Conservation (phyloP, 2,329 filamentous ascomycete species). For the Furcasterigmium sp. region DNA sequence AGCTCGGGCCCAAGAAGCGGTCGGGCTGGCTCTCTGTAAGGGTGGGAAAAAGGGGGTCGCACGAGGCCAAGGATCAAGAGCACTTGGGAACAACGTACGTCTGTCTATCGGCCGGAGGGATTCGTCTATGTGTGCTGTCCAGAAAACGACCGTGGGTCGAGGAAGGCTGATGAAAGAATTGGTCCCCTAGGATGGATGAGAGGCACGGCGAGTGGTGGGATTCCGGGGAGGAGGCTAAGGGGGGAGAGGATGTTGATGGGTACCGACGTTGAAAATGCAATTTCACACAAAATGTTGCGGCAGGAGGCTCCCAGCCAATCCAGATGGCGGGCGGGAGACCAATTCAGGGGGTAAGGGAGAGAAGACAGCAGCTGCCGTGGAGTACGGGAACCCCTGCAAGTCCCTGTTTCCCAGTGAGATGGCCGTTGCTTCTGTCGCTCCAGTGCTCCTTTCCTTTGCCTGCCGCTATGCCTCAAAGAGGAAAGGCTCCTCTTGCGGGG, state of each 20-base stretch:
- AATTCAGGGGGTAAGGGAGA: slow-evolving; percentile 14
- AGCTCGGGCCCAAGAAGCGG: slow-evolving; percentile 2
- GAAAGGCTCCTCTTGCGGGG: slow-evolving; percentile 1
- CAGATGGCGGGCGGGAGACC: slow-evolving; percentile 10
- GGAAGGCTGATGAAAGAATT: not conserved
- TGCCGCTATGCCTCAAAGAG: not conserved
- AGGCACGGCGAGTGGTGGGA: slow-evolving; percentile 5
- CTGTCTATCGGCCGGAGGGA: not conserved
- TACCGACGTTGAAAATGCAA: slow-evolving; percentile 24
- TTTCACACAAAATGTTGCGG: slow-evolving; percentile 33
- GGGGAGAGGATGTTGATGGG: slow-evolving; percentile 15
- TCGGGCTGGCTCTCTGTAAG: slow-evolving; percentile 18
- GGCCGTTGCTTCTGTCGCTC: too few species aligned
- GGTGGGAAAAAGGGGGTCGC: not conserved
- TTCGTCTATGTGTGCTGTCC: not conserved
- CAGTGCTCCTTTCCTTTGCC: not conserved
- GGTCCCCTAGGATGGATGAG: not conserved
- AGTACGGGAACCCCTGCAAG: not conserved
- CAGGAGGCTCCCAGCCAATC: slow-evolving; percentile 16
- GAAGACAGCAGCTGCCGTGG: slow-evolving; percentile 1
- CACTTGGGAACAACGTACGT: not conserved
- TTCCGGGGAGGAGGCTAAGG: slow-evolving; percentile 12
- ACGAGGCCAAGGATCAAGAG: not conserved
- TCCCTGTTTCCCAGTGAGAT: not conserved
- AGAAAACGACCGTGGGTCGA: not conserved